These are phyloP conservation scores for Trichoderma sp. DNA, from an alignment of 2,329 filamentous ascomycete species.

Conservation along the genomic window DNA sequence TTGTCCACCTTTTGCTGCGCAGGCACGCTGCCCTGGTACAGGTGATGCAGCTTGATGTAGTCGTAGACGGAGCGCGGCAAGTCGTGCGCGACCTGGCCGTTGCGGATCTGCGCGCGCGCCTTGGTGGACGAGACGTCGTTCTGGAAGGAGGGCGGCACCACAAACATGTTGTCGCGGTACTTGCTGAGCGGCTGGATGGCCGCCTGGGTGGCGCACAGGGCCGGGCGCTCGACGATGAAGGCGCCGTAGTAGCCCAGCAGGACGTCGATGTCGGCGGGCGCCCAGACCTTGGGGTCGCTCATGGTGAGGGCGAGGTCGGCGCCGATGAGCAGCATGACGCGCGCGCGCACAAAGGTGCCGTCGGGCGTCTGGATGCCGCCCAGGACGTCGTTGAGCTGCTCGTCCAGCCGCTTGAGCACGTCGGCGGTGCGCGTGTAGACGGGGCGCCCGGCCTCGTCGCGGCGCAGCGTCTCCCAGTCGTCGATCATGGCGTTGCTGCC, in stretches of 20 bases:
- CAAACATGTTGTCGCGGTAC: constrained; percentile 78
- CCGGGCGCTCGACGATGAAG: constrained; percentile 75
- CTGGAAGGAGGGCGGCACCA: constrained; percentile 82
- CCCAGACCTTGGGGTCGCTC: constrained; percentile 74
- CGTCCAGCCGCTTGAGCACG: constrained; percentile 81
- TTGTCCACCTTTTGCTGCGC: constrained; percentile 6
- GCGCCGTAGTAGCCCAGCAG: constrained; percentile 79
- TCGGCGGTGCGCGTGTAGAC: constrained; percentile 83
- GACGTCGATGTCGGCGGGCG: constrained; percentile 75
- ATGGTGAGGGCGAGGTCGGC: constrained; percentile 71
- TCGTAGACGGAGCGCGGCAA: constrained; percentile 69
- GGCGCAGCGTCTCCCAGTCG: constrained; percentile 68
- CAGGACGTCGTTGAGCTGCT: constrained; percentile 78
- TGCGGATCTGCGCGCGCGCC: constrained; percentile 74
- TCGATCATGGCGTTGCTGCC: constrained; percentile 81
- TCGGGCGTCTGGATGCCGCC: constrained; percentile 73
- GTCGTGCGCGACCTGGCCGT: constrained; percentile 77
- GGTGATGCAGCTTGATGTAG: constrained; percentile 65
- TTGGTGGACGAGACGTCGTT: constrained; percentile 79
- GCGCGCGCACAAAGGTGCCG: constrained; percentile 60
- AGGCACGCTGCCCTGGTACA: constrained; percentile 55
- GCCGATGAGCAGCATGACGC: constrained; percentile 77
- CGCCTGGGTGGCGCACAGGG: constrained; percentile 79
- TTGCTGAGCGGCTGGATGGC: constrained; percentile 73
- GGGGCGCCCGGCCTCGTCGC: constrained; percentile 56